These are phyloP conservation scores for Dipodascopsis uninucleata DNA, from an alignment of 805 yeast species.

Conservation along the genomic window DNA sequence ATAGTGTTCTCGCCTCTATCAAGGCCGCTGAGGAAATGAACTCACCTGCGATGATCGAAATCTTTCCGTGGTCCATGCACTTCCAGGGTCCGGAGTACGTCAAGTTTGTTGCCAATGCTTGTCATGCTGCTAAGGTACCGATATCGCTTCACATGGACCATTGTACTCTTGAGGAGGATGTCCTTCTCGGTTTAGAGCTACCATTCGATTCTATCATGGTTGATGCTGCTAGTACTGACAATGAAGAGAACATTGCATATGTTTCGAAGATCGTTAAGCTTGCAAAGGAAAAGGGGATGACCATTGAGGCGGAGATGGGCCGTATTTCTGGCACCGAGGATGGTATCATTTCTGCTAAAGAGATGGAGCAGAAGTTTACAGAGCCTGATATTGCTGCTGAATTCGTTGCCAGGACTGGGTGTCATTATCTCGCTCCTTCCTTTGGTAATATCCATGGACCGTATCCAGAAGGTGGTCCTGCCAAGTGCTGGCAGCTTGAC, in stretches of 20 bases:
- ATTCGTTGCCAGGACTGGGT: conserved; percentile 37
- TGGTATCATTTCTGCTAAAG: conserved; percentile 36
- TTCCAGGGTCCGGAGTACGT: conserved; percentile 36
- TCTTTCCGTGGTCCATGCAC: conserved; percentile 42
- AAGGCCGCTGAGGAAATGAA: conserved; percentile 38
- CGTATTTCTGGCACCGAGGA: conserved; percentile 43
- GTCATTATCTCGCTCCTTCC: conserved; percentile 40
- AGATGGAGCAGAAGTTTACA: conserved; percentile 37
- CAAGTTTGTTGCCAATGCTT: conserved; percentile 32
- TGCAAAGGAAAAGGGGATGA: conserved; percentile 34
- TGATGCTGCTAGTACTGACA: conserved; percentile 41
- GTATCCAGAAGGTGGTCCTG: conserved; percentile 39
- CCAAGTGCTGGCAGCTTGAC: conserved; percentile 34
- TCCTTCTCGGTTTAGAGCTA: conserved; percentile 36
- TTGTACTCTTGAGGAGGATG: conserved; percentile 37
- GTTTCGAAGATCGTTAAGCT: conserved; percentile 36
- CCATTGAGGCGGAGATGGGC: conserved; percentile 43
- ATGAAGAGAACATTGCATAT: conserved; percentile 36
- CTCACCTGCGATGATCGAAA: conserved; percentile 38
- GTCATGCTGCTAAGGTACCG: conserved; percentile 38
- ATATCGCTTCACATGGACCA: conserved; percentile 41
- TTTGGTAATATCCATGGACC: conserved; percentile 42
- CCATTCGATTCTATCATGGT: conserved; percentile 43
- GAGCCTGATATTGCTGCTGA: conserved; percentile 37
- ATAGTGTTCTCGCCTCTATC: conserved; percentile 38